A percentile compares a stretch with the other conserved stretches of the same genome.
These are phyloP conservation scores for Capillidium heterosporum DNA, from an alignment of 371 early-diverging fungal species.

Conservation along the genomic window DNA sequence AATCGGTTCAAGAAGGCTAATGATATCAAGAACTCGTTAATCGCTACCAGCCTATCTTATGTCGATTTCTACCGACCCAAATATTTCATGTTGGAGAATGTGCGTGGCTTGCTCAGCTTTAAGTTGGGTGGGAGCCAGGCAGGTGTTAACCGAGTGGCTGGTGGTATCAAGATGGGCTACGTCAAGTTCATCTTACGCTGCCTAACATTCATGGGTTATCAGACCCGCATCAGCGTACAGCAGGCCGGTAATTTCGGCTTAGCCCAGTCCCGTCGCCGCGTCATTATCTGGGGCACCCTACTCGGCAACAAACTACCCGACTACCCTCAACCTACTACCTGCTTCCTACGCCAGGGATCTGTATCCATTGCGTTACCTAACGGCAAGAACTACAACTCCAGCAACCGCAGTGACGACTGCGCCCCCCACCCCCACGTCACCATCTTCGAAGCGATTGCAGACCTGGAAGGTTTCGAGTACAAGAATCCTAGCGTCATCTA, in stretches of 20 bases:
- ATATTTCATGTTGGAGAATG: slow-evolving; percentile 41
- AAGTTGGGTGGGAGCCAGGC: slow-evolving; percentile 26
- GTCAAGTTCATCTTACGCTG: slow-evolving; percentile 38
- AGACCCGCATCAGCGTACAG: slow-evolving; percentile 26
- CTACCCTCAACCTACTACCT: slow-evolving; percentile 25
- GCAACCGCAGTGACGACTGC: slow-evolving; percentile 15
- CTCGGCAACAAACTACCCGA: slow-evolving; percentile 25
- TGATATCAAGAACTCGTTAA: slow-evolving; percentile 36
- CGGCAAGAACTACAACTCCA: slow-evolving; percentile 15
- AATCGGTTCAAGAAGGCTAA: slow-evolving; percentile 30
- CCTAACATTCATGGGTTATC: slow-evolving; percentile 38
- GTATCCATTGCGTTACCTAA: slow-evolving; percentile 16
- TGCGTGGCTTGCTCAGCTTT: slow-evolving; percentile 25
- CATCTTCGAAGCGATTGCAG: slow-evolving; percentile 31
- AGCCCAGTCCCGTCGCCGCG: slow-evolving; percentile 32
- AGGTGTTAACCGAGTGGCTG: slow-evolving; percentile 17
- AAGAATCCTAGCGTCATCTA: slow-evolving; percentile 20
- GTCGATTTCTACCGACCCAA: slow-evolving; percentile 39
- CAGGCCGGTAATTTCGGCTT: slow-evolving; percentile 38
- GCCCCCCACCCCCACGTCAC: slow-evolving; percentile 29
- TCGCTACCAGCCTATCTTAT: slow-evolving; percentile 32
- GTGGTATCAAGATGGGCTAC: slow-evolving; percentile 28
- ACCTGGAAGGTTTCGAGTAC: slow-evolving; percentile 39
- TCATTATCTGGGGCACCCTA: slow-evolving; percentile 34
- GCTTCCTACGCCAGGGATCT: slow-evolving; percentile 16